Percentiles rank a stretch among this genome's conserved stretches.
Evolutionary conservation across 352 stramenopile species (phyloP).

Genomic region (Phytophthora ohioensis): DNA sequence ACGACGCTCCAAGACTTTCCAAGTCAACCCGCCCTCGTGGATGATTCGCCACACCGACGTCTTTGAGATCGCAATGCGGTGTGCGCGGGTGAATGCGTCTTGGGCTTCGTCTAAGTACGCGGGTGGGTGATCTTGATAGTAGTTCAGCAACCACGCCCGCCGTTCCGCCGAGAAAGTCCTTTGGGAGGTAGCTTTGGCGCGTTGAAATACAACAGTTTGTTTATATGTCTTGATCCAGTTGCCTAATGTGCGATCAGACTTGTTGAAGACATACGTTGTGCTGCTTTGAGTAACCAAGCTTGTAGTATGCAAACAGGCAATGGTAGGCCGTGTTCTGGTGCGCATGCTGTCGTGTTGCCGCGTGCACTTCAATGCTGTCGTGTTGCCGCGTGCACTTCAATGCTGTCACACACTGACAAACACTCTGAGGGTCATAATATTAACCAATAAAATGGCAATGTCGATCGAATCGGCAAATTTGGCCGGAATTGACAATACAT

Average conservation of each 20-base stretch:
- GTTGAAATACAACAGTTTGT: background rate
- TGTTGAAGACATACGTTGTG: background rate
- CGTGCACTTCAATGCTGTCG: background rate
- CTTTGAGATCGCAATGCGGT: background rate
- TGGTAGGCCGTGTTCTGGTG: background rate
- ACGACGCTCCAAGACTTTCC: background rate
- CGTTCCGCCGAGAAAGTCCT: background rate
- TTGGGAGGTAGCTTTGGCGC: background rate
- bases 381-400: no score
- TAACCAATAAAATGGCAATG: no score
- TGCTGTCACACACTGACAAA: no score
- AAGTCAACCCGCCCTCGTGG: background rate
- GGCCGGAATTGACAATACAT: no score
- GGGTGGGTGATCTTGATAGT: background rate
- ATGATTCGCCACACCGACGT: background rate
- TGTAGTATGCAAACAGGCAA: background rate
- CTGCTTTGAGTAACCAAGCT: background rate
- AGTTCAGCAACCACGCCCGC: background rate
- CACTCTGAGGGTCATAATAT: no score
- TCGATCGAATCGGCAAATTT: no score
- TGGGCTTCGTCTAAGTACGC: background rate
- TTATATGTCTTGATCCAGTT: constrained; percentile 2
- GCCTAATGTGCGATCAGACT: background rate
- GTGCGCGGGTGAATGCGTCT: background rate
- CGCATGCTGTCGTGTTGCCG: background rate